phyloP scores from a whole-genome alignment of 148 eudicot species.

The Gaultheria prostrata region DNA sequence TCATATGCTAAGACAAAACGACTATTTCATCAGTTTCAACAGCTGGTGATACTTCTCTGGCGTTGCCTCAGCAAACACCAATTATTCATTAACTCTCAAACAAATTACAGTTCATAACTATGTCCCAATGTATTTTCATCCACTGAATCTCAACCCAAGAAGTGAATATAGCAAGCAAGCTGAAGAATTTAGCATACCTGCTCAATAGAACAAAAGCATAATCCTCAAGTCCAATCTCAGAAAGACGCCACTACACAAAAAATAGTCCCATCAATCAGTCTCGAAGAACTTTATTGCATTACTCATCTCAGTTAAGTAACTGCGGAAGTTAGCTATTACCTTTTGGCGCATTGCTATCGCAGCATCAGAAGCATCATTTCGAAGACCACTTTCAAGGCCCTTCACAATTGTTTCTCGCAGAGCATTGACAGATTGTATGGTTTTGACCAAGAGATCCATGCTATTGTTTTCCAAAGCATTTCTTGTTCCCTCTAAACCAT shows the following conservation, averaged over 20 bases:
- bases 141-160: background rate
- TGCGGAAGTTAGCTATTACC: slow-evolving; percentile 33
- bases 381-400: slow-evolving; percentile 91
- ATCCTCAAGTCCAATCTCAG: slow-evolving; percentile 97
- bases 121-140: background rate
- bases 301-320: background rate
- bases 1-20: background rate
- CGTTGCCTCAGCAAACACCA: background rate
- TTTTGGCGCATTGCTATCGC: slow-evolving; percentile 99
- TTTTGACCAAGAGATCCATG: slow-evolving; percentile 48
- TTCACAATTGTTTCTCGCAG: slow-evolving; percentile 63
- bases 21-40: background rate
- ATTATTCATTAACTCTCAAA: background rate
- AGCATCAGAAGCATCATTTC: slow-evolving; percentile 91
- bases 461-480: slow-evolving; percentile 30
- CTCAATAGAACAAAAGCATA: slow-evolving; percentile 90
- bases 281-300: background rate
- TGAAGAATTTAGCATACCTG: slow-evolving; percentile 44
- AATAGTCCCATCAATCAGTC: slow-evolving; percentile 9
- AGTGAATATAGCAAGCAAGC: slow-evolving; percentile 6
- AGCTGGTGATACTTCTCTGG: background rate
- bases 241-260: slow-evolving; percentile 84
- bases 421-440: slow-evolving; percentile 53
- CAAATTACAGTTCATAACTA: background rate
- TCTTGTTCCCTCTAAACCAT: slow-evolving; percentile 38